These are phyloP conservation scores for Calocybe gangraenosa DNA, from an alignment of 768 basidiomycete genomes.

Conservation along the genomic window DNA sequence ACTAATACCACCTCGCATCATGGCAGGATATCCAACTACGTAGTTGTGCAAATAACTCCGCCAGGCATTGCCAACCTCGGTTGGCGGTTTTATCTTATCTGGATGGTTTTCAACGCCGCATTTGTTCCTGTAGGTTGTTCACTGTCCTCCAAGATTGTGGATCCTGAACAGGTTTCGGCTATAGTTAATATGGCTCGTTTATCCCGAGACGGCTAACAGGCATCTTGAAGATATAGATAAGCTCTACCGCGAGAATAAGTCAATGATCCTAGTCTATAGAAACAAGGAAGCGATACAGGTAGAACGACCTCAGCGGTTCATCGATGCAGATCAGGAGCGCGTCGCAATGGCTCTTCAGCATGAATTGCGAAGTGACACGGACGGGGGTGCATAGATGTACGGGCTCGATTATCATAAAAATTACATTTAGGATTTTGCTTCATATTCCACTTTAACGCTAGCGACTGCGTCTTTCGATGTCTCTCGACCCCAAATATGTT, in stretches of 20 bases:
- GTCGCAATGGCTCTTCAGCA: conserved; percentile 9
- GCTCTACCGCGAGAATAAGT: conserved; percentile 40
- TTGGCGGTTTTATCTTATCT: conserved; percentile 48
- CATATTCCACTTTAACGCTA: conserved; percentile 16
- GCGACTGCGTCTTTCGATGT: conserved; percentile 13
- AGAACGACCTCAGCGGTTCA: conserved; percentile 38
- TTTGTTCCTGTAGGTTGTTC: conserved; percentile 39
- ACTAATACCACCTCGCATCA: background rate
- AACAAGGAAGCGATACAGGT: conserved; percentile 41
- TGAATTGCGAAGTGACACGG: background rate
- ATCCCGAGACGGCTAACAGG: conserved; percentile 48
- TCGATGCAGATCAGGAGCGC: conserved; percentile 32
- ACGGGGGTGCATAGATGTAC: background rate
- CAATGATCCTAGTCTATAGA: conserved; percentile 35
- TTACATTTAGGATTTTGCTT: background rate
- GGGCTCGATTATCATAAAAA: background rate
- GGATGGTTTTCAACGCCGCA: conserved; percentile 43
- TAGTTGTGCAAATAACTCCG: conserved; percentile 48
- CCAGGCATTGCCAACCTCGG: conserved; percentile 40
- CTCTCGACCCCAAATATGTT: conserved; percentile 4
- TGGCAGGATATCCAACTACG: conserved; percentile 45
- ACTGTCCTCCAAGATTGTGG: background rate
- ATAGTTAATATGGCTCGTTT: conserved; percentile 43
- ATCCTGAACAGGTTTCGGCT: too few relatives aligned
- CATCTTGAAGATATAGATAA: conserved; percentile 47